phyloP scores from a whole-genome alignment of 2,329 filamentous ascomycete genomes.

The Phaeophleospora eucalypticola region DNA sequence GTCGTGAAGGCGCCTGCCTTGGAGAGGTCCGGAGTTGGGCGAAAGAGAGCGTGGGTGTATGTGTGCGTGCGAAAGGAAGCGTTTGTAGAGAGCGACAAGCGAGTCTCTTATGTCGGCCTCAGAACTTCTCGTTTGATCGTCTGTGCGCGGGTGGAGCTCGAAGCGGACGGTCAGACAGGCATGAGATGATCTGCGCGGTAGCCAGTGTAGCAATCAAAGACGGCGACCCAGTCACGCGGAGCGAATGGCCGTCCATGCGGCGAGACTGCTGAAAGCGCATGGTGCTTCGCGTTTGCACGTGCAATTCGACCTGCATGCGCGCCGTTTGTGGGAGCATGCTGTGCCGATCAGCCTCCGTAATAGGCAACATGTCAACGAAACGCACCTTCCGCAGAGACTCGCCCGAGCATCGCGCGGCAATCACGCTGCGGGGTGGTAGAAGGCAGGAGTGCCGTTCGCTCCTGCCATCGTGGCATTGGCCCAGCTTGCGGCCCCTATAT shows the following conservation, averaged over 20 bases:
- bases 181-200: constrained; percentile 14
- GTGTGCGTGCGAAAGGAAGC: too few relatives aligned
- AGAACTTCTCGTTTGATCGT: neutral
- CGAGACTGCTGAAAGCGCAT: constrained; percentile 16
- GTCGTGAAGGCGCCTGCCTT: constrained; percentile 8
- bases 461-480: constrained; percentile 10
- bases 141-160: neutral
- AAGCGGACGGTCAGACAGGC: too few relatives aligned
- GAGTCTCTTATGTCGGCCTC: neutral
- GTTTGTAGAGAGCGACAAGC: too few relatives aligned
- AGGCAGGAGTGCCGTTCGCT: neutral
- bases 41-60: too few relatives aligned
- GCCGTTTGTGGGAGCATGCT: neutral
- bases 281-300: constrained; percentile 1
- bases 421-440: neutral
- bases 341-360: constrained; percentile 14
- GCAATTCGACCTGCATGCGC: neutral
- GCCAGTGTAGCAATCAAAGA: constrained; percentile 28
- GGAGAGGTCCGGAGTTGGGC: constrained; percentile 7
- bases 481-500: constrained; percentile 3
- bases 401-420: neutral
- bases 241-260: constrained; percentile 11
- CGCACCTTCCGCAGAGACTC: neutral
- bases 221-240: constrained; percentile 19
- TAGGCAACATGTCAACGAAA: constrained; percentile 8